A percentile compares a stretch with the other conserved stretches of the same genome.
phyloP scores from a whole-genome alignment of 2,329 filamentous ascomycete species.

The Knufia petricola region DNA sequence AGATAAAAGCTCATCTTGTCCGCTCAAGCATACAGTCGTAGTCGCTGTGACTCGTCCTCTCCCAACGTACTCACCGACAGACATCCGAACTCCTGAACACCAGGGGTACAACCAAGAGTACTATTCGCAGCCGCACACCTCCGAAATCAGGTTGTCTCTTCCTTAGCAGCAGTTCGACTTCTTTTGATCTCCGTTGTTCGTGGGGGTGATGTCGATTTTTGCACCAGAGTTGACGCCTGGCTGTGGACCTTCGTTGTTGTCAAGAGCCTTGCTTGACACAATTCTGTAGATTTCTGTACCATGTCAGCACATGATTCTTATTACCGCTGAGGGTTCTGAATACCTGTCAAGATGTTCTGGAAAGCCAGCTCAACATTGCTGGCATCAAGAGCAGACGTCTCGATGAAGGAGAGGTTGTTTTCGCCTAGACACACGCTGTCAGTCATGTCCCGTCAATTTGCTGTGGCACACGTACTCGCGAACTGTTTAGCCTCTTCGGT shows the following conservation, averaged over 20 bases:
- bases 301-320: conserved; percentile 12
- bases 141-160: background rate
- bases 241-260: conserved; percentile 73
- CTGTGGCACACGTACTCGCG: conserved; percentile 60
- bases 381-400: conserved; percentile 95
- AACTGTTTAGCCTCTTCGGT: conserved; percentile 98
- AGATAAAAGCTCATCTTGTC: background rate
- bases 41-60: background rate
- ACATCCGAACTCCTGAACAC: background rate
- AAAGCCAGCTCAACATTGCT: conserved; percentile 99
- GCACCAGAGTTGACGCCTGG: conserved; percentile 72
- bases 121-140: background rate
- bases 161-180: conserved; percentile 68
- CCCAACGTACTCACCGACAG: background rate
- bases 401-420: conserved; percentile 97
- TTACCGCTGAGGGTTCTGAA: conserved; percentile 24
- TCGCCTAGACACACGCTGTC: conserved; percentile 57
- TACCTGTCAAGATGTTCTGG: conserved; percentile 98
- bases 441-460: conserved; percentile 11
- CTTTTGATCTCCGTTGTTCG: conserved; percentile 70
- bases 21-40: background rate
- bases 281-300: conserved; percentile 93
- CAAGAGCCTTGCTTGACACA: conserved; percentile 93
- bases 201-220: conserved; percentile 74
- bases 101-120: background rate